These are phyloP conservation scores for Lentinula sp. DNA, from an alignment of 768 basidiomycete genomes.

Conservation along the genomic window DNA sequence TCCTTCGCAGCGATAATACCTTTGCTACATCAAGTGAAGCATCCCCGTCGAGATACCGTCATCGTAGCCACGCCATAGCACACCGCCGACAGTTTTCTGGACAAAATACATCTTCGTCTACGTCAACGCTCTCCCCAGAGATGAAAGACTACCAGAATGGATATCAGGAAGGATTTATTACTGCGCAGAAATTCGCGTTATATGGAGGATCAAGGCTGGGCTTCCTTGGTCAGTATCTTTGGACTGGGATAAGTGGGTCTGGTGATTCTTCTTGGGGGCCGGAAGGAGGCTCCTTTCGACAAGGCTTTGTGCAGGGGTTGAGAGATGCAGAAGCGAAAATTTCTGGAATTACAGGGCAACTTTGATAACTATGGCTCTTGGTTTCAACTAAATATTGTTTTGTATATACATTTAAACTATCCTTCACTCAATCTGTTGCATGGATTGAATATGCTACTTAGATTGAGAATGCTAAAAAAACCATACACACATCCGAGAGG, in stretches of 20 bases:
- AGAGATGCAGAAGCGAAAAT: constrained; percentile 31
- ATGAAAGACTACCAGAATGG: constrained; percentile 26
- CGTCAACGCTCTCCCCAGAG: constrained; percentile 12
- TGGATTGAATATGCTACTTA: too few species aligned
- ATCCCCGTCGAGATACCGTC: not conserved
- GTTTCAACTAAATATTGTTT: not conserved
- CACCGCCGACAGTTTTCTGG: not conserved
- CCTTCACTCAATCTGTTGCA: not conserved
- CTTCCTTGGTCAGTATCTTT: constrained; percentile 56
- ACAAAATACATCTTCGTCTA: not conserved
- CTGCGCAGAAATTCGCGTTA: constrained; percentile 49
- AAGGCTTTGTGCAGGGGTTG: constrained; percentile 44
- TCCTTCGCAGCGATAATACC: constrained; percentile 6
- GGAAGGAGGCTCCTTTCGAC: constrained; percentile 39
- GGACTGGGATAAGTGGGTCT: constrained; percentile 34
- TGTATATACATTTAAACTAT: not conserved
- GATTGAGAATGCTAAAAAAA: too few species aligned
- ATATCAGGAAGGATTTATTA: constrained; percentile 54
- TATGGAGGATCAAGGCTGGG: constrained; percentile 47
- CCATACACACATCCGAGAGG: too few species aligned
- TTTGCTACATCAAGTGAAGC: not conserved
- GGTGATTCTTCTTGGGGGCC: constrained; percentile 20
- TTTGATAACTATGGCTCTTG: not conserved
- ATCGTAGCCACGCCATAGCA: not conserved
- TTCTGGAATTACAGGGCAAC: not conserved